phyloP scores from a whole-genome alignment of 768 basidiomycete species.

The Trametes coccinea region DNA sequence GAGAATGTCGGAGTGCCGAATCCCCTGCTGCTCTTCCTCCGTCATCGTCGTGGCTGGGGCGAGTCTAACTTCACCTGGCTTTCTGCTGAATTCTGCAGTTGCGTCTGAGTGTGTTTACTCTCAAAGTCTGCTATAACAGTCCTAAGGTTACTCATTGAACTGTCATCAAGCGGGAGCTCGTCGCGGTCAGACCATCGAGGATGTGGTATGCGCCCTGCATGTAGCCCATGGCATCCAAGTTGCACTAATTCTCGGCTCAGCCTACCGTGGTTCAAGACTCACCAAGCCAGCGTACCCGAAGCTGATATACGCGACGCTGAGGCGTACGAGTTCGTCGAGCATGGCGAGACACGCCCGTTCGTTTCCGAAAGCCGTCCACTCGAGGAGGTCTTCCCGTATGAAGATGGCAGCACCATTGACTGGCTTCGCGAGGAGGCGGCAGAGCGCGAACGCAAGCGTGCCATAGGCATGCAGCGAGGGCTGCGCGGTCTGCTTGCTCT shows the following conservation, averaged over 20 bases:
- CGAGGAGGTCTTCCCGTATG: conserved; percentile 35
- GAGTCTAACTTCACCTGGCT: too few relatives aligned
- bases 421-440: conserved; percentile 67
- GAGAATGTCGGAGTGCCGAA: too few relatives aligned
- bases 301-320: conserved; percentile 22
- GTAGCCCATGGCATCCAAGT: too few relatives aligned
- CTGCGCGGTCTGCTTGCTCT: conserved; percentile 56
- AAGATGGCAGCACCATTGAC: conserved; percentile 65
- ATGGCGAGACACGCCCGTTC: conserved; percentile 2
- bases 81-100: too few relatives aligned
- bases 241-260: background rate
- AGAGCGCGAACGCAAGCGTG: conserved; percentile 58
- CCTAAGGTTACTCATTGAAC: too few relatives aligned
- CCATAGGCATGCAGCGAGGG: conserved; percentile 51
- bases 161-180: too few relatives aligned
- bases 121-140: too few relatives aligned
- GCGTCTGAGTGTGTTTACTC: too few relatives aligned
- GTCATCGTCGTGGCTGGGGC: too few relatives aligned
- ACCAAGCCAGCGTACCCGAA: background rate
- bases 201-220: too few relatives aligned
- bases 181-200: too few relatives aligned
- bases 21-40: too few relatives aligned
- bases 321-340: conserved; percentile 27
- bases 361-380: background rate
- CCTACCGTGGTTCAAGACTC: conserved; percentile 15